Evolutionary conservation across 1,284 basidiomycete species (phyloP), one percentile per base, ranked within the genome.

Genomic region (Pseudozyma flocculosa): DNA sequence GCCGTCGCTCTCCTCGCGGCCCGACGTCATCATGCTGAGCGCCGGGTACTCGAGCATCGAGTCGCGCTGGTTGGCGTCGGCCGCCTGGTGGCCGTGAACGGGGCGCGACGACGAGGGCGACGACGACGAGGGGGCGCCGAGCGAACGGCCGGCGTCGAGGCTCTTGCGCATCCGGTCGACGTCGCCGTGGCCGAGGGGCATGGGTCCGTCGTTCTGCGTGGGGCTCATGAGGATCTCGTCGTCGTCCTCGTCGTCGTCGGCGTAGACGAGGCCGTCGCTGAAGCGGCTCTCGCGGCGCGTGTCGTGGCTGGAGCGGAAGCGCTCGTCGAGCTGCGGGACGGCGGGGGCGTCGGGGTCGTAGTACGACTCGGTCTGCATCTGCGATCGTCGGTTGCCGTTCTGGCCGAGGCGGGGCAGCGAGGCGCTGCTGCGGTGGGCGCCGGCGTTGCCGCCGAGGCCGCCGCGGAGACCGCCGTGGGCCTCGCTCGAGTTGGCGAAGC

Each of bases 31-130:
- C 65, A 71, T 66, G 43, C 50, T 53, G 19, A 72, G 42, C 15
- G 68, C 70, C 29, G 70, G 70, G 53, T 72, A 72, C 38, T 54
- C 38, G 39, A 71, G 60, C 68, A 72, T 65, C 48, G 70, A 72
- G 54, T 70, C 63, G 50, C 68, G 54, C 21, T 54, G 53, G 40
- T 41, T 51, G 50, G 41, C 14, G 29, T 45, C 50, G 10, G 17
- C 15, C 10, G 40, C 43, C 18, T 32, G 42, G 21, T 22, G 24
- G 41, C 36, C 44, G 5, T 21, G 24, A 7, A 5, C n/a, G 3
- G 15, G 18, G 18, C 23, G 30, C 11, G n/a, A 18, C 14, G 41
- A 26, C 22, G 36, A 42, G 30, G n/a, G n/a, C n/a, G n/a, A n/a
- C n/a, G n/a, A n/a, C n/a, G n/a, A n/a, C n/a, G n/a, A n/a, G n/a